Base-by-base conservation (phyloP, 176 grass and related monocot genomes). In the Thinopyrum elongatum region DNA sequence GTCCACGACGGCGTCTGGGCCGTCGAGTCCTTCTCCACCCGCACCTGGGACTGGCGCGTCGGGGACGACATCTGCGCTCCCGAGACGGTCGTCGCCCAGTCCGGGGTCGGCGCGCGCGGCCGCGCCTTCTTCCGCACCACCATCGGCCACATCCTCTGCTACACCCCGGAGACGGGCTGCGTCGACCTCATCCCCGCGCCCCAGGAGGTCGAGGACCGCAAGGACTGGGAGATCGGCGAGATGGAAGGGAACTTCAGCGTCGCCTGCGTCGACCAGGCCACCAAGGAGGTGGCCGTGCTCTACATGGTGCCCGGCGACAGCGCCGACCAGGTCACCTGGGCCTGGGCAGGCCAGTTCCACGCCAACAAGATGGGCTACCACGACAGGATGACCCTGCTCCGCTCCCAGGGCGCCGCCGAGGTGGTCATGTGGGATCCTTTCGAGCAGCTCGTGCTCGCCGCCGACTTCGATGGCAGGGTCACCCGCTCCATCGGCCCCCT, bases 51-150 rank as follows among this genome's bases (percentile, higher is more conserved):
- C 0, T 97, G 94, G 94, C 9, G 21, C 69, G 3, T 44, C 9
- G 36, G 49, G 4, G 8, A 0, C 1, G 80, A 14, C 13, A 30
- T 92, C 68, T 81, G 46, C 59, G 28, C 47, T 31, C 88, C 71
- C 17, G 80, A 83, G 66, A 8, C 4, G 9, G 70, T 94, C 16
- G 10, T 83, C 1, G 1, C 88, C 1, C 0, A 3, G 0, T 90
- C 94, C 0, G 92, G 92, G 0, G 90, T 90, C 1, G 90, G 83
- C 7, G 92, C 77, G 0, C 58, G 53, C 1, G 92, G 88, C 1
- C 38, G 78, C 31, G 94, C 90, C 0, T 97, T 92, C 90, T 97
- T 90, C 90, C 90, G 94, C 78, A 97, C 92, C 39, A 70, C 88
- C 21, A 29, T 85, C 7, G 75, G 87, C 13, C 26, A 14, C 30